These are phyloP conservation scores for Podila epigama DNA, from an alignment of 192 early-diverging fungal genomes.

Conservation along the genomic window DNA sequence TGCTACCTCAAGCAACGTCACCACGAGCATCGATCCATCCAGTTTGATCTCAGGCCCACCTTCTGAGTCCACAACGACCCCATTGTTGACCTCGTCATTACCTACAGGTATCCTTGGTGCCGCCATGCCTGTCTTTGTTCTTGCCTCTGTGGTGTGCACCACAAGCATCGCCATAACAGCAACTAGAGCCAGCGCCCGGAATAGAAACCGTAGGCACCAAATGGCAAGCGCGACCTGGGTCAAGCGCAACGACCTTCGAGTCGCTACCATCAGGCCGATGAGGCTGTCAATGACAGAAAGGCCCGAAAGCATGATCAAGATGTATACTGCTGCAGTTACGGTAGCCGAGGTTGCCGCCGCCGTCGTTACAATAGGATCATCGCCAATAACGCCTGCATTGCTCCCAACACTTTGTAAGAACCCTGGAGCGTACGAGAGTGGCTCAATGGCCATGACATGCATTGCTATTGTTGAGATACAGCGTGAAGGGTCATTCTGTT, in stretches of 20 bases:
- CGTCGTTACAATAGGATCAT: not conserved
- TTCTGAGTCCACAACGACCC: not conserved
- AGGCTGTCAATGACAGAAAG: conserved; percentile 35
- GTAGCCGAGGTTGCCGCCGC: not conserved
- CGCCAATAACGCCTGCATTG: too few relatives aligned
- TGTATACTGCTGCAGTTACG: conserved; percentile 21
- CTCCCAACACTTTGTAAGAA: too few relatives aligned
- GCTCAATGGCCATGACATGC: not conserved
- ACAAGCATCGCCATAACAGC: conserved; percentile 21
- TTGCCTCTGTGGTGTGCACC: not conserved
- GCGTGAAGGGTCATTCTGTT: too few relatives aligned
- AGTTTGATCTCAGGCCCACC: not conserved
- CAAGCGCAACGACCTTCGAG: conserved; percentile 19
- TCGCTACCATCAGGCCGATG: conserved; percentile 39
- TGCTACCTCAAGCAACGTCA: conserved; percentile 20
- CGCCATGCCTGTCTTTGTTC: not conserved
- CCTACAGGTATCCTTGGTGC: not conserved
- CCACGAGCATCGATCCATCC: not conserved
- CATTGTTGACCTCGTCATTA: not conserved
- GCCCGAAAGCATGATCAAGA: conserved; percentile 19
- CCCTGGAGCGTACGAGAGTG: not conserved
- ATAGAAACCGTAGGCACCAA: conserved; percentile 39
- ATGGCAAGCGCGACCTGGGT: conserved; percentile 37
- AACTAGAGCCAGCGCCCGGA: conserved; percentile 18
- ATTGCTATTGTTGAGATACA: not conserved